These are phyloP conservation scores for Chlamydomonas sp. DNA, from an alignment of 139 green algal species.

Conservation along the genomic window DNA sequence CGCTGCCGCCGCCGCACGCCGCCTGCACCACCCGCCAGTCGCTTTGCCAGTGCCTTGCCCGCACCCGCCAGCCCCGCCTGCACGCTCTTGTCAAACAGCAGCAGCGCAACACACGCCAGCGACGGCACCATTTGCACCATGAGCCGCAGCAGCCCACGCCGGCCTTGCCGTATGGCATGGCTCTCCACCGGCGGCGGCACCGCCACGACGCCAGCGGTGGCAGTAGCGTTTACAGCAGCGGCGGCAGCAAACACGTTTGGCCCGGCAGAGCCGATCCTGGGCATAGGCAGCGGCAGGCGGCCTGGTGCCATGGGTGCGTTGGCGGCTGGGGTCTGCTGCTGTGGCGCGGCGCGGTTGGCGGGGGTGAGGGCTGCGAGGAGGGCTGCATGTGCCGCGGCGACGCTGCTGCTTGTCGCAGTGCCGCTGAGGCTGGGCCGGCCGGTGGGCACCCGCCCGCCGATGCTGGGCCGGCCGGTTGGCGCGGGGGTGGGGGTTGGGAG, in stretches of 20 bases:
- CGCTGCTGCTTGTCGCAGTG: neutral
- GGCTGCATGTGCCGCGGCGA: neutral
- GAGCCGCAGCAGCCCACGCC: neutral
- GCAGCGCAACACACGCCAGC: constrained; percentile 6
- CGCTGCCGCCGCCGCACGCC: neutral
- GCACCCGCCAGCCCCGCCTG: neutral
- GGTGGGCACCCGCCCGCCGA: too few relatives aligned
- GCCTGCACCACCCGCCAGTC: too few relatives aligned
- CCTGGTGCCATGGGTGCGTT: neutral
- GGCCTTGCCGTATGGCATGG: too few relatives aligned
- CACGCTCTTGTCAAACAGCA: neutral
- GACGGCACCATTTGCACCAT: constrained; percentile 10
- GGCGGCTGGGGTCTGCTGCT: neutral
- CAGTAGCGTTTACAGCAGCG: neutral
- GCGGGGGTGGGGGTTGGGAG: too few relatives aligned
- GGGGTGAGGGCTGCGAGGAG: neutral
- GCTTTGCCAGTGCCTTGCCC: too few relatives aligned
- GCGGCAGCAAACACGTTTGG: too few relatives aligned
- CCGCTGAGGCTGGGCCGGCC: too few relatives aligned
- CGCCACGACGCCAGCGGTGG: neutral
- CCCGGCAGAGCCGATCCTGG: too few relatives aligned
- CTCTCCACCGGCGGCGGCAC: neutral
- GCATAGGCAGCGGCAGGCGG: too few relatives aligned
- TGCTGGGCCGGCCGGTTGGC: too few relatives aligned
- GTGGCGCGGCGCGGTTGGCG: neutral